Base-by-base conservation (phyloP, 768 basidiomycete genomes). In the Steccherinum ochraceum region DNA sequence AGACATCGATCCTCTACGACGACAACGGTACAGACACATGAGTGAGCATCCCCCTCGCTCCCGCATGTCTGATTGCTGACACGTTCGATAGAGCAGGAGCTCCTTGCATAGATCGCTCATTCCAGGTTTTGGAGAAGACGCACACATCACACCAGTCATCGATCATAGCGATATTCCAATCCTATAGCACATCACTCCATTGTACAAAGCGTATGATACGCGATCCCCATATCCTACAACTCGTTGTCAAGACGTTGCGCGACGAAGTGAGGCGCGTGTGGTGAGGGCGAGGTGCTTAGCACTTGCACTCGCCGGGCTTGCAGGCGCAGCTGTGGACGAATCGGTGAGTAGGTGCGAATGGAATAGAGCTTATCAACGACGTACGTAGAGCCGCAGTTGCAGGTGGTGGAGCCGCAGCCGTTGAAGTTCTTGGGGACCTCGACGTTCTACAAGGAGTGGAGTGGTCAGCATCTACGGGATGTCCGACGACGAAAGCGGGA, bases 1-100 rank as follows among this genome's bases (percentile, higher is more conserved):
- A 54, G 64, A 63, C 30, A 66, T 92, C 5, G 94, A 97, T 69
- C 76, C 79, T 3, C 70, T 74, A 56, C 73, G 94, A 52, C 71
- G 67, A 50, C 71, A 69, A 49, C 75, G 93, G 59, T 96, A 97
- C 64, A 63, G 71, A 52, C 84, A 86, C 26, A 66, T 89, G 46
- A 72, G 86, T 80, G 52, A 61, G 78, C 63, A 24, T 16, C n/a
- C n/a, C n/a, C n/a, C 19, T 19, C 18, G 7, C 18, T 41, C 40
- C 13, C 13, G 19, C 23, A 40, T 24, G 40, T 39, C n/a, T 11
- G 11, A 39, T 39, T n/a, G 35, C 35, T 39, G 35, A n/a, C n/a
- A n/a, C n/a, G n/a, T n/a, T n/a, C n/a, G n/a, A n/a, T n/a, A n/a
- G n/a, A n/a, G n/a, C n/a, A n/a, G n/a, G n/a, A n/a, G n/a, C n/a